Percentiles rank a stretch among this genome's conserved stretches.
Evolutionary conservation across 768 basidiomycete genomes (phyloP).

Genomic region (Serendipita sp.): DNA sequence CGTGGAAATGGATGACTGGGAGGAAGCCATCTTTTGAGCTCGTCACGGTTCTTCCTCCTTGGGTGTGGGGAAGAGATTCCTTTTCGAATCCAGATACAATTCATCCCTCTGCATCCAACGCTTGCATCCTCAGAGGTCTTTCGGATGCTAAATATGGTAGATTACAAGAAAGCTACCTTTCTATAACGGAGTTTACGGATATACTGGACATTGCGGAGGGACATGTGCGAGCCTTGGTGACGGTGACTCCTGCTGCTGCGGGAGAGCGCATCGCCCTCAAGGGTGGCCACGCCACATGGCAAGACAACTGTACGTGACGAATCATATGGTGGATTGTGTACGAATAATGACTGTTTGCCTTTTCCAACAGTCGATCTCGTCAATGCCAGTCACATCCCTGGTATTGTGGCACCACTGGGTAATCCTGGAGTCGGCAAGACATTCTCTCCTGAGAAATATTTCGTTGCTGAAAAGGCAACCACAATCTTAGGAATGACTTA

Average conservation of each 20-base stretch:
- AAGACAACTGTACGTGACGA: not conserved
- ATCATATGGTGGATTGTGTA: not conserved
- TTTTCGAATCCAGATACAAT: not conserved
- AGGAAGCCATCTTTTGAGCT: constrained; percentile 8
- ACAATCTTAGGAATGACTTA: not conserved
- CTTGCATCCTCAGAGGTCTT: not conserved
- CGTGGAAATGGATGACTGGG: not conserved
- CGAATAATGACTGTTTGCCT: not conserved
- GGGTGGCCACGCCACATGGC: not conserved
- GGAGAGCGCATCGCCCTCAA: constrained; percentile 32
- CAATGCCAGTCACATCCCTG: not conserved
- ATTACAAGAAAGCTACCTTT: not conserved
- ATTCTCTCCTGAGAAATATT: not conserved
- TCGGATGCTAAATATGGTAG: not conserved
- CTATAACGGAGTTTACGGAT: constrained; percentile 17
- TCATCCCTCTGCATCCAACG: not conserved
- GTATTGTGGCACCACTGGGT: not conserved
- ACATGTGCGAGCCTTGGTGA: constrained; percentile 38
- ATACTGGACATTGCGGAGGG: constrained; percentile 41
- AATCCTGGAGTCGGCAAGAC: not conserved
- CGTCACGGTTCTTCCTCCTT: constrained; percentile 6
- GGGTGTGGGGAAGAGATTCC: not conserved
- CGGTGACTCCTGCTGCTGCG: constrained; percentile 33
- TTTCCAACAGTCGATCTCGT: not conserved
- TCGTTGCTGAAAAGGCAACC: not conserved